Base-by-base conservation (phyloP, 176 grass and related monocot species). In the Carex parvula region DNA sequence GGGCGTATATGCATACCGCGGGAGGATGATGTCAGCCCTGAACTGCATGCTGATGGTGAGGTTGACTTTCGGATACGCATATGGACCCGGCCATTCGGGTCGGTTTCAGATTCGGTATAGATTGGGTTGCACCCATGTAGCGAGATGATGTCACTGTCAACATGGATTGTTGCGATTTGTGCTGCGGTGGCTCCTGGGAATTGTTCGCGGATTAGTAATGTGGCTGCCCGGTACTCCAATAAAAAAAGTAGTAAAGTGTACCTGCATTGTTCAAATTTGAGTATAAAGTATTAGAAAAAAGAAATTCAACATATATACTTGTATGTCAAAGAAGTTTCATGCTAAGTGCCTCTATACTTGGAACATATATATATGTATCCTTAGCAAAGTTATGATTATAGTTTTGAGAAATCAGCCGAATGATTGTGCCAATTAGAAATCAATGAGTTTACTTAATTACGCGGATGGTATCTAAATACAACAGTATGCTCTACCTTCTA, bases 171-270 rank as follows among this genome's bases (percentile, higher is more conserved):
- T 37, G 70, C 18, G 56, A 90, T 79, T 32, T 66, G 21, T 29
- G 72, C 84, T 1, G 85, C 83, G 3, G 39, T 18, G 70, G 39
- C 61, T 52, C 70, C 70, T 18, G 80, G 84, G 39, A 67, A 88
- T 81, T 63, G 42, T 6, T 52, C 75, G 2, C 76, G 62, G 84
- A 93, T 88, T 63, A 93, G 91, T 37, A 15, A 8, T 7, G 80
- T 69, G 18, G 91, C 91, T 42, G 88, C 91, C 61, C 88, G 88
- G 84, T 86, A 86, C 84, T 93, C 91, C 84, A 86, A 90, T n/a
- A 93, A 88, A 21, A 90, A 61, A 3, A 93, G 84, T 16, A 93
- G 86, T n/a, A 88, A 30, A 8, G 91, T 88, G 91, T 88, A 93
- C 70, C 70, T 74, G 6, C 70, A 15, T 53, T 52, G 10, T 22